These are phyloP conservation scores for Hypoxylon sp. DNA, from an alignment of 2,329 filamentous ascomycete species.

Conservation along the genomic window DNA sequence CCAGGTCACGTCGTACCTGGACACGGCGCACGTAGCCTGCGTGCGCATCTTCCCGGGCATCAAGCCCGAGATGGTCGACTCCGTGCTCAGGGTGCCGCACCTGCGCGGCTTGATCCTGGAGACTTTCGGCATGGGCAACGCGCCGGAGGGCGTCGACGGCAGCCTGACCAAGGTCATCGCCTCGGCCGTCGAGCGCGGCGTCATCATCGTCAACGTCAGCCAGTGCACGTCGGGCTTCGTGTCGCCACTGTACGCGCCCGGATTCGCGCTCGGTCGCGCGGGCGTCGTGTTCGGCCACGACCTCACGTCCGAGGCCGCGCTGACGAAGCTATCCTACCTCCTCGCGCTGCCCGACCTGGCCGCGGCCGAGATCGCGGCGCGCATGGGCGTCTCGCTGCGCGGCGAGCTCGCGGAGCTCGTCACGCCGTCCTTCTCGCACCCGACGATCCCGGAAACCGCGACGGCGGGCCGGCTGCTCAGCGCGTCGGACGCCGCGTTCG, in stretches of 20 bases:
- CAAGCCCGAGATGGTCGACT: conserved; percentile 90
- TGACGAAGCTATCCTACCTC: conserved; percentile 90
- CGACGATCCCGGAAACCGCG: conserved; percentile 61
- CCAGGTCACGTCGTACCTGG: conserved; percentile 75
- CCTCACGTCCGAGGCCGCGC: conserved; percentile 87
- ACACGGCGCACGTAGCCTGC: conserved; percentile 89
- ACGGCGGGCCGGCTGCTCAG: conserved; percentile 55
- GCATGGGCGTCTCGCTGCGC: conserved; percentile 78
- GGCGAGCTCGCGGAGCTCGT: conserved; percentile 86
- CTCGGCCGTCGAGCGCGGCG: conserved; percentile 78
- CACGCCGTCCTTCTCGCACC: conserved; percentile 79
- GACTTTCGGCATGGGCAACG: conserved; percentile 93
- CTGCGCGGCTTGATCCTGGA: conserved; percentile 85
- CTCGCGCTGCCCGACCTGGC: conserved; percentile 73
- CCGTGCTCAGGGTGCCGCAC: conserved; percentile 78
- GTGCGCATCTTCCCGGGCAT: conserved; percentile 92
- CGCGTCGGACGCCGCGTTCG: conserved; percentile 69
- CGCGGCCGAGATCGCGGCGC: conserved; percentile 69
- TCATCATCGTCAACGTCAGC: conserved; percentile 89
- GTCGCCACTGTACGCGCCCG: conserved; percentile 79
- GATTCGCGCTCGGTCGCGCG: conserved; percentile 78
- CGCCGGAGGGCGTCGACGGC: conserved; percentile 82
- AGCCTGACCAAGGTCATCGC: conserved; percentile 80
- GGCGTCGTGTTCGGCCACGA: conserved; percentile 91
- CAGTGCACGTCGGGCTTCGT: conserved; percentile 85